These are phyloP conservation scores for Calonectria ilicicola DNA, from an alignment of 2,329 filamentous ascomycete genomes.

Conservation along the genomic window DNA sequence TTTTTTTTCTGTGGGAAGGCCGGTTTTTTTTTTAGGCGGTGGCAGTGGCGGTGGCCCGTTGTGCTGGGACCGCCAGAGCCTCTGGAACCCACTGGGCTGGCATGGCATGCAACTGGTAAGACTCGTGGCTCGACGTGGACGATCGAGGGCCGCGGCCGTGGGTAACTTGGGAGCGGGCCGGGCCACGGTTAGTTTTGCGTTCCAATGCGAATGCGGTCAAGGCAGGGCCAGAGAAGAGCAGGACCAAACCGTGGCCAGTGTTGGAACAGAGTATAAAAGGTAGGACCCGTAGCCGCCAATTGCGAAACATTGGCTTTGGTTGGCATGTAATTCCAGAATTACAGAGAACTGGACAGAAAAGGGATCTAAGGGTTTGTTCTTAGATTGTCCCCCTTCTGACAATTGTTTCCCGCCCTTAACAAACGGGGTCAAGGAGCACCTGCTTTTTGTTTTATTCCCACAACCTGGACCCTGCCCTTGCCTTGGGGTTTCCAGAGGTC, in stretches of 20 bases:
- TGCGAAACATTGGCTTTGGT: neutral
- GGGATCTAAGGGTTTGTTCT: neutral
- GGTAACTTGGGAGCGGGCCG: constrained; percentile 20
- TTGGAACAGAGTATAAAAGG: constrained; percentile 20
- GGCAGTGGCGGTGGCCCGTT: constrained; percentile 17
- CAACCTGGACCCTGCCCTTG: neutral
- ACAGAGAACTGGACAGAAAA: neutral
- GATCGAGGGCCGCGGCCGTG: constrained; percentile 17
- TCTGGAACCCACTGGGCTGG: constrained; percentile 5
- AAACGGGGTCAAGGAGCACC: neutral
- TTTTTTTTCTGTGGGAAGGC: constrained; percentile 2
- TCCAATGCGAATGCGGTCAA: constrained; percentile 16
- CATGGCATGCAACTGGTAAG: constrained; percentile 15
- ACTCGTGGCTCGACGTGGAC: constrained; percentile 22
- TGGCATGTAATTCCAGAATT: neutral
- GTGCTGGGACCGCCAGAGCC: constrained; percentile 14
- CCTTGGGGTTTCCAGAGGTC: neutral
- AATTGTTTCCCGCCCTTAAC: neutral
- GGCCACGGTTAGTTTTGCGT: constrained; percentile 17
- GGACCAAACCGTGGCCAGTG: neutral
- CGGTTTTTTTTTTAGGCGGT: neutral
- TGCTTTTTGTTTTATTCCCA: neutral
- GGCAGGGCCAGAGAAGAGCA: neutral
- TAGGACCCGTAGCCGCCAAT: constrained; percentile 8
- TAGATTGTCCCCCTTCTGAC: neutral